A percentile compares a stretch with the other conserved stretches of the same genome.
These are phyloP conservation scores for Leptoxyphium fumago DNA, from an alignment of 2,329 filamentous ascomycete species.

Conservation along the genomic window DNA sequence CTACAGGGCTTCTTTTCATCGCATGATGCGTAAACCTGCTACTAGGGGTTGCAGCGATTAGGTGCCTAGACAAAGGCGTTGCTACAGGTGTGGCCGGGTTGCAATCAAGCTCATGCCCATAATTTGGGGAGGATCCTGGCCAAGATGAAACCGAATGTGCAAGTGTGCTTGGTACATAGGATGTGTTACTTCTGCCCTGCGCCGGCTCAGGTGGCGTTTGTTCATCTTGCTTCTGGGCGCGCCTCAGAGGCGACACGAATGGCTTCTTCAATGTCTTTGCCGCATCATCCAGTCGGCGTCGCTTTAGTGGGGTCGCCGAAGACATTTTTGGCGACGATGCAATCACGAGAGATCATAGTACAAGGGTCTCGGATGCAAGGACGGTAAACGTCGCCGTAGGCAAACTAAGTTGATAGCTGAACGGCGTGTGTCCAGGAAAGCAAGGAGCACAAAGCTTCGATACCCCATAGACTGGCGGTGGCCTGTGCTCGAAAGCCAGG, in stretches of 20 bases:
- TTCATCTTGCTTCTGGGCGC: conserved; percentile 24
- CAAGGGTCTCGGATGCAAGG: no score
- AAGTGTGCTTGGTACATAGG: conserved; percentile 16
- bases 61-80: neutral
- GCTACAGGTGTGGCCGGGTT: neutral
- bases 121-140: conserved; percentile 3
- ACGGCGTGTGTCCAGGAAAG: no score
- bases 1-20: conserved; percentile 9
- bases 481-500: no score
- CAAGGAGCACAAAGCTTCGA: no score
- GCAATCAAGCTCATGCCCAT: neutral
- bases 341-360: no score
- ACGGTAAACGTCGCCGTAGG: no score
- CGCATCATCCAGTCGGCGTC: conserved; percentile 46
- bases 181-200: conserved; percentile 4
- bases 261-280: conserved; percentile 49
- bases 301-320: conserved; percentile 29
- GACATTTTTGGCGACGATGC: neutral
- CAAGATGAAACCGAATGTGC: conserved; percentile 8
- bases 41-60: neutral
- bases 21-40: conserved; percentile 2
- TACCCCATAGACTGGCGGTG: no score
- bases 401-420: no score
- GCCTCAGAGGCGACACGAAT: conserved; percentile 53
- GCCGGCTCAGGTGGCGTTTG: conserved; percentile 4